Percentiles rank a stretch among this genome's conserved stretches.
Evolutionary conservation across 1,284 basidiomycete genomes (phyloP).

Genomic region (Cerrena zonata): DNA sequence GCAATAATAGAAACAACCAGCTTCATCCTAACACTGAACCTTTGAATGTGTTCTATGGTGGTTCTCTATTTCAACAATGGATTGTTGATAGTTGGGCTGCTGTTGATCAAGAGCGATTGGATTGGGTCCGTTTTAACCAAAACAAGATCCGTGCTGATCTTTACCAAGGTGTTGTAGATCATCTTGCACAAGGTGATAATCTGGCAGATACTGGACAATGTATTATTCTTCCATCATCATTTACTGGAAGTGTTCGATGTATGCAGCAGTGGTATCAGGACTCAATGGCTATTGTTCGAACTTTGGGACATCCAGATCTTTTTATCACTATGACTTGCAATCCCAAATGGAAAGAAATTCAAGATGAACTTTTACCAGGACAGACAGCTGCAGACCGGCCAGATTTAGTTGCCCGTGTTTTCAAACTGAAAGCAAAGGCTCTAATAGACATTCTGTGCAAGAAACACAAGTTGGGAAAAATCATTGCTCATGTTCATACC

Average conservation of each 20-base stretch:
- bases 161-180: constrained; percentile 35
- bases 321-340: constrained; percentile 38
- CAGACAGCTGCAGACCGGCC: constrained; percentile 30
- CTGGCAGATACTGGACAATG: constrained; percentile 30
- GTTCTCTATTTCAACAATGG: constrained; percentile 37
- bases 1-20: constrained; percentile 21
- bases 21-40: no score
- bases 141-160: constrained; percentile 30
- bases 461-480: constrained; percentile 21
- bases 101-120: constrained; percentile 23
- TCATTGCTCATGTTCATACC: constrained; percentile 36
- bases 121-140: constrained; percentile 31
- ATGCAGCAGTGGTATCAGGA: constrained; percentile 42
- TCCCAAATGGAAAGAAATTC: constrained; percentile 34
- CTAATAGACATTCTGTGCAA: constrained; percentile 20
- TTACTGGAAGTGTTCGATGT: constrained; percentile 32
- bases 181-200: constrained; percentile 15
- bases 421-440: constrained; percentile 26
- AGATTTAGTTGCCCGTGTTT: constrained; percentile 29
- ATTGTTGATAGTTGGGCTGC: constrained; percentile 29
- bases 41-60: no score
- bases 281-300: constrained; percentile 28
- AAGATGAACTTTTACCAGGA: constrained; percentile 21
- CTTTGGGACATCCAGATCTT: constrained; percentile 26
- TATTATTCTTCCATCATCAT: constrained; percentile 37